phyloP scores from a whole-genome alignment of 75 land plant species.

The Sequoia sempervirens region DNA sequence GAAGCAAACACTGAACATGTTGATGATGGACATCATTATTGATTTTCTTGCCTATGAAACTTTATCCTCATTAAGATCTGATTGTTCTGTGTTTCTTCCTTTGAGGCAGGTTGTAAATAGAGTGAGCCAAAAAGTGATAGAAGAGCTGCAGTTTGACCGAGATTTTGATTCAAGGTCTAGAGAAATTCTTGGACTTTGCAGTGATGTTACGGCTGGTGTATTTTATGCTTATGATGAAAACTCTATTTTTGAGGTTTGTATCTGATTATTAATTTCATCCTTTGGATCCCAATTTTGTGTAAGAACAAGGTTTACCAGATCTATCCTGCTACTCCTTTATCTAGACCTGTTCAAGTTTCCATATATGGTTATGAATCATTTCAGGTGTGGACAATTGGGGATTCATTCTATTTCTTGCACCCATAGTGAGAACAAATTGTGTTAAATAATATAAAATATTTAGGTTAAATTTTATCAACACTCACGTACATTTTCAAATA shows the following conservation, averaged over 20 bases:
- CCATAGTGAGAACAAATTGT: not conserved
- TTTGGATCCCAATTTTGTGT: not conserved
- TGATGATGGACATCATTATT: constrained; percentile 3
- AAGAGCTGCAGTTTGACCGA: constrained; percentile 81
- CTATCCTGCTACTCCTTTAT: not conserved
- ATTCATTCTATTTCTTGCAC: not conserved
- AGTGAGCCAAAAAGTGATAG: constrained; percentile 79
- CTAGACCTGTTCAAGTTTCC: not conserved
- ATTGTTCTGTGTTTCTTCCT: constrained; percentile 1
- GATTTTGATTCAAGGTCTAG: constrained; percentile 59
- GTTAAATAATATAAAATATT: not conserved
- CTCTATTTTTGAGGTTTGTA: constrained; percentile 79
- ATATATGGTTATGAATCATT: not conserved
- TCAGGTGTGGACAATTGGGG: not conserved
- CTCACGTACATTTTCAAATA: too few species aligned
- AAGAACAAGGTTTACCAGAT: not conserved
- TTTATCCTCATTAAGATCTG: not conserved
- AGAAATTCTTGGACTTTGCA: constrained; percentile 81
- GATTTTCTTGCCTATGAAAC: not conserved
- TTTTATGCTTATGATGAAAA: constrained; percentile 90
- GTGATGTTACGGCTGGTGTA: constrained; percentile 89
- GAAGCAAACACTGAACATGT: not conserved
- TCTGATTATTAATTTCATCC: not conserved
- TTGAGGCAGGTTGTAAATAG: constrained; percentile 81
- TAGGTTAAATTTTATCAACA: too few species aligned